These are phyloP conservation scores for Iris pallida DNA, from an alignment of 116 monocot species.

Conservation along the genomic window DNA sequence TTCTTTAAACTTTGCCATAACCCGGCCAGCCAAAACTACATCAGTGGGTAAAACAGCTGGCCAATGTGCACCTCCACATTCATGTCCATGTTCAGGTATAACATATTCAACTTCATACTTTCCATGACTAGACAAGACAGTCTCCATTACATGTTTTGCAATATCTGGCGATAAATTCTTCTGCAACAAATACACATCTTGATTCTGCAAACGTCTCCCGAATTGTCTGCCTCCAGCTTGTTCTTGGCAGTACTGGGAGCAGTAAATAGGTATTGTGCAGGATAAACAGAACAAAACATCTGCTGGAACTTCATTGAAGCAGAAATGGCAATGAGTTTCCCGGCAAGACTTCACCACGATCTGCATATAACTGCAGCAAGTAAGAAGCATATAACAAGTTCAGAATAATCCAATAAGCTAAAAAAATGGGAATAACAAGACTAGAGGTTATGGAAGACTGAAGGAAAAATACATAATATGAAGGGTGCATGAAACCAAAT, in stretches of 20 bases:
- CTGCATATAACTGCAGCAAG: slow-evolving; percentile 44
- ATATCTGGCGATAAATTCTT: slow-evolving; percentile 35
- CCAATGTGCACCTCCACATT: slow-evolving; percentile 92
- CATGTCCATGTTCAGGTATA: slow-evolving; percentile 78
- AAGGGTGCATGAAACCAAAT: too few relatives aligned
- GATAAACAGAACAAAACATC: slow-evolving; percentile 67
- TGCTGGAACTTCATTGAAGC: slow-evolving; percentile 68
- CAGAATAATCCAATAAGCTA: slow-evolving; percentile 11
- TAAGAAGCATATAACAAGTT: slow-evolving; percentile 30
- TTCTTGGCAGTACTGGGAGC: slow-evolving; percentile 64
- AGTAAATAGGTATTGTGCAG: slow-evolving; percentile 86
- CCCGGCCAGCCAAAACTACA: slow-evolving; percentile 76
- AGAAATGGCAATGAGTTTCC: slow-evolving; percentile 87
- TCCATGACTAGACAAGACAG: slow-evolving; percentile 2
- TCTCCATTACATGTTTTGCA: slow-evolving; percentile 23
- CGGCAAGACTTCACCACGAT: slow-evolving; percentile 67
- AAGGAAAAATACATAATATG: too few relatives aligned
- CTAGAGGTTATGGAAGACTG: background rate
- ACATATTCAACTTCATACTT: background rate
- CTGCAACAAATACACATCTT: background rate
- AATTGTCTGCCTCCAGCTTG: slow-evolving; percentile 38
- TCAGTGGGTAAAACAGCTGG: slow-evolving; percentile 76
- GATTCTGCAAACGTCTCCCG: slow-evolving; percentile 1
- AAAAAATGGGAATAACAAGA: background rate
- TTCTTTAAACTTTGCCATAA: slow-evolving; percentile 40